A percentile compares a stretch with the other conserved stretches of the same genome.
Evolutionary conservation across 257 asterid genomes (phyloP).

Genomic region (Solanum medicagineum): DNA sequence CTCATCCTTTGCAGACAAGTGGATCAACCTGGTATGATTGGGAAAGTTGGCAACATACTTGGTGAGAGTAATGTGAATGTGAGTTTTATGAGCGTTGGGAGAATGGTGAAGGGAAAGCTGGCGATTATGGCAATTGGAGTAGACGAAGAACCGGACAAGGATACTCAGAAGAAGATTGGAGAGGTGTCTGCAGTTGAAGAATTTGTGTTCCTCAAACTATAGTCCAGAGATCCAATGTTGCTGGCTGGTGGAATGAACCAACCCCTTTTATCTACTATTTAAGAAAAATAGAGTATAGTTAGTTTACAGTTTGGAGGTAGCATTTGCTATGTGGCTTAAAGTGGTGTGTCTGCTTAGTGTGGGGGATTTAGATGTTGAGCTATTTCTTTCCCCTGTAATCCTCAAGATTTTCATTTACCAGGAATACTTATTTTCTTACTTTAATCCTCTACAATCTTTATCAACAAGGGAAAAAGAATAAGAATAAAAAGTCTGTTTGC

Average conservation of each 20-base stretch:
- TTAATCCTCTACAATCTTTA: not conserved
- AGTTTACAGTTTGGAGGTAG: not conserved
- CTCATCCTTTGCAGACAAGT: constrained; percentile 80
- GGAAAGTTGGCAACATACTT: constrained; percentile 73
- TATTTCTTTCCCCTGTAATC: not conserved
- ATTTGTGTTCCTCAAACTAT: constrained; percentile 73
- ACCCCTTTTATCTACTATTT: too few relatives aligned
- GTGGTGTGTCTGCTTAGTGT: not conserved
- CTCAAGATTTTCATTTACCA: not conserved
- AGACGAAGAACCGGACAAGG: constrained; percentile 81
- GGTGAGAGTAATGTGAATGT: constrained; percentile 78
- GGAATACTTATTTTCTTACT: not conserved
- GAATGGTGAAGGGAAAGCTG: constrained; percentile 60
- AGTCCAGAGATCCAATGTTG: not conserved
- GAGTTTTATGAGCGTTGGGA: constrained; percentile 96
- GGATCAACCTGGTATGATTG: constrained; percentile 99
- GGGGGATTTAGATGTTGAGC: not conserved
- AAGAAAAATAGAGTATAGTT: not conserved
- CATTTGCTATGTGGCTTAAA: not conserved
- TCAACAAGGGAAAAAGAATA: not conserved
- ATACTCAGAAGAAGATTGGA: constrained; percentile 71
- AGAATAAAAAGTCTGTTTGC: not conserved
- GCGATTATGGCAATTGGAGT: constrained; percentile 98
- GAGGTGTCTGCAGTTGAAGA: constrained; percentile 77
- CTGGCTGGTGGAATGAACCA: not conserved